phyloP scores from a whole-genome alignment of 495 filamentous ascomycete genomes.

The Lasiosphaeria ovina region DNA sequence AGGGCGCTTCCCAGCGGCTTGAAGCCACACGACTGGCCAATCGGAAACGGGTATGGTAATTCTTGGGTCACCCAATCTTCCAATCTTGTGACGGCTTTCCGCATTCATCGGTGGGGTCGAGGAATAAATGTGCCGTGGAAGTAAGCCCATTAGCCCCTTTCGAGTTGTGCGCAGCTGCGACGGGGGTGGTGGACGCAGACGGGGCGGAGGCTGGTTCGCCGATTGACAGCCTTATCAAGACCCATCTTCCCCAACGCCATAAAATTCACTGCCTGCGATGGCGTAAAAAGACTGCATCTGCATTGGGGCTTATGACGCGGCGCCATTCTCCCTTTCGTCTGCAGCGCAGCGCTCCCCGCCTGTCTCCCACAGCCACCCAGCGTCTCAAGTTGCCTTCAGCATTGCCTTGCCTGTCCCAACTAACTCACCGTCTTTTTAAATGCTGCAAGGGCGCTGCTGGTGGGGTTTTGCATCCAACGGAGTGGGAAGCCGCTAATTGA shows the following conservation, averaged over 20 bases:
- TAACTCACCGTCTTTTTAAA: neutral
- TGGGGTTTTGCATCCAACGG: too few relatives aligned
- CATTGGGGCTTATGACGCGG: too few relatives aligned
- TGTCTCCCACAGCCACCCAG: too few relatives aligned
- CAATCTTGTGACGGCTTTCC: slow-evolving; percentile 1
- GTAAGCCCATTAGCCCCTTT: slow-evolving; percentile 12
- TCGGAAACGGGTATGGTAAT: neutral
- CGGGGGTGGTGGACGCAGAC: slow-evolving; percentile 1
- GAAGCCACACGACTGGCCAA: neutral
- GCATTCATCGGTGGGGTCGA: slow-evolving; percentile 3
- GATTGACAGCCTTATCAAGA: too few relatives aligned
- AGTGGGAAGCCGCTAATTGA: too few relatives aligned
- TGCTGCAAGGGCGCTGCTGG: neutral
- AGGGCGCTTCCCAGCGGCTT: neutral
- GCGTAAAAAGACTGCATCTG: too few relatives aligned
- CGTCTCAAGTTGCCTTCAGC: too few relatives aligned
- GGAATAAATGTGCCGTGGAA: slow-evolving; percentile 2
- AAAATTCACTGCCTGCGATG: too few relatives aligned
- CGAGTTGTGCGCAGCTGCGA: slow-evolving; percentile 28
- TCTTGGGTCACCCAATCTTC: neutral
- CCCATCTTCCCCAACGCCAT: too few relatives aligned
- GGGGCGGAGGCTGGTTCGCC: too few relatives aligned
- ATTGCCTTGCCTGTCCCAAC: neutral
- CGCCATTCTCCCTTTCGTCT: too few relatives aligned
- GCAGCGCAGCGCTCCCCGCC: too few relatives aligned